Conservation (phyloP, 2,329 filamentous ascomycete species). For the Zasmidium cellare region DNA sequence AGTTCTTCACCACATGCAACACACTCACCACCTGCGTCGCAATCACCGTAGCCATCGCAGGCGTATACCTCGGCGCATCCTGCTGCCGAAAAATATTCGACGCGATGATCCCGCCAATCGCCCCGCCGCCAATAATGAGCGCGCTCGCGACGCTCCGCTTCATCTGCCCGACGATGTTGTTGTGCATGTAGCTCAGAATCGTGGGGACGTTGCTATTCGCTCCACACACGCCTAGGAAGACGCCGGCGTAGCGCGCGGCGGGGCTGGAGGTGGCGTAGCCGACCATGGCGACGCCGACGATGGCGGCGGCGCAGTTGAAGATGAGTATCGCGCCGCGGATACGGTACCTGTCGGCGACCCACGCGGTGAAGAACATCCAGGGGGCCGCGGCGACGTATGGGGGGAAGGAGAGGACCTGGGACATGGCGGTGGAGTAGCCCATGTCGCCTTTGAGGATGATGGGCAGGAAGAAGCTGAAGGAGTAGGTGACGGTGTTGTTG, state of each 20-base stretch:
- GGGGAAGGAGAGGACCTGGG: slow-evolving; percentile 36
- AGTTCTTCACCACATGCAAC: slow-evolving; percentile 23
- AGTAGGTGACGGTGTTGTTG: slow-evolving; percentile 35
- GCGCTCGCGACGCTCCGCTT: slow-evolving; percentile 77
- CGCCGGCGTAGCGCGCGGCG: slow-evolving; percentile 60
- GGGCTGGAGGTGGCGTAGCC: slow-evolving; percentile 15
- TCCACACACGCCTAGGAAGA: slow-evolving; percentile 72
- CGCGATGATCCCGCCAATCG: slow-evolving; percentile 74
- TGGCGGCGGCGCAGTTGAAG: slow-evolving; percentile 13
- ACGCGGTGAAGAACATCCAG: slow-evolving; percentile 28
- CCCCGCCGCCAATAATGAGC: slow-evolving; percentile 71
- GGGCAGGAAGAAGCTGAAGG: slow-evolving; percentile 40
- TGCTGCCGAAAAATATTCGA: slow-evolving; percentile 67
- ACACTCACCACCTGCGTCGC: slow-evolving; percentile 22
- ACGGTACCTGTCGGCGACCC: slow-evolving; percentile 23
- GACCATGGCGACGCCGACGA: slow-evolving; percentile 18
- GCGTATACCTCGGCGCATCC: slow-evolving; percentile 31
- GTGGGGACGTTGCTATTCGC: slow-evolving; percentile 75
- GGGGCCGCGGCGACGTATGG: slow-evolving; percentile 36
- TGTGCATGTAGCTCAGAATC: slow-evolving; percentile 75
- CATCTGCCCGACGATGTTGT: slow-evolving; percentile 85
- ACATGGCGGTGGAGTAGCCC: slow-evolving; percentile 36
- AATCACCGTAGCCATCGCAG: slow-evolving; percentile 22
- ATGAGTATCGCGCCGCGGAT: slow-evolving; percentile 23
- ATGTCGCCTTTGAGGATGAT: slow-evolving; percentile 40